Percentiles rank a stretch among this genome's conserved stretches.
These are phyloP conservation scores for Corynespora cassiicola DNA, from an alignment of 2,329 filamentous ascomycete genomes.

Conservation along the genomic window DNA sequence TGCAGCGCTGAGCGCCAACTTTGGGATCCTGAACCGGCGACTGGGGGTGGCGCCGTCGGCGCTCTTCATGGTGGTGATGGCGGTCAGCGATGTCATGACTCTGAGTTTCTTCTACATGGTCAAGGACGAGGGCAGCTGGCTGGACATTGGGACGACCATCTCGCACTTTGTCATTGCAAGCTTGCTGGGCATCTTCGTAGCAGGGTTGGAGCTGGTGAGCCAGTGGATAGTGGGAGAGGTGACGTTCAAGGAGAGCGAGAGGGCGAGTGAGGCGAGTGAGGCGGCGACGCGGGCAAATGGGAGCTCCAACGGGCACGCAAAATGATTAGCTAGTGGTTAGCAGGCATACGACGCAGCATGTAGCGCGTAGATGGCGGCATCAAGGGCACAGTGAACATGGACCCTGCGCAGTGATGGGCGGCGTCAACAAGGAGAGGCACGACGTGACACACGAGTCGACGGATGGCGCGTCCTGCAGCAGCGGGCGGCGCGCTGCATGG, in stretches of 20 bases:
- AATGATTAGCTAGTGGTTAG: neutral
- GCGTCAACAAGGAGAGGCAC: too few relatives aligned
- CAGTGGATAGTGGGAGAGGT: slow-evolving; percentile 83
- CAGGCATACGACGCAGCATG: slow-evolving; percentile 3
- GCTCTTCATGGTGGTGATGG: slow-evolving; percentile 91
- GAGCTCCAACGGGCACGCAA: slow-evolving; percentile 1
- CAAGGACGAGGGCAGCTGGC: slow-evolving; percentile 93
- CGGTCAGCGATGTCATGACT: slow-evolving; percentile 85
- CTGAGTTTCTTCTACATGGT: slow-evolving; percentile 98
- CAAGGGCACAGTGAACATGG: too few relatives aligned
- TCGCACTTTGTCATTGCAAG: slow-evolving; percentile 95
- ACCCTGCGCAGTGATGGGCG: too few relatives aligned
- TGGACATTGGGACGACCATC: slow-evolving; percentile 97
- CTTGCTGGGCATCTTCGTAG: slow-evolving; percentile 87
- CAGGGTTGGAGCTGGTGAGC: slow-evolving; percentile 83
- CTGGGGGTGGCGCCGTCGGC: slow-evolving; percentile 86
- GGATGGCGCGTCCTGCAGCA: slow-evolving; percentile 1
- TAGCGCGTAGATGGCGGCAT: too few relatives aligned
- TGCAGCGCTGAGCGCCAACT: slow-evolving; percentile 86
- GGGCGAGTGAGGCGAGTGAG: slow-evolving; percentile 9
- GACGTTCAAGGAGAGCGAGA: slow-evolving; percentile 58
- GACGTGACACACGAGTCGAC: slow-evolving; percentile 7
- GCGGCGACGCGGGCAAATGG: slow-evolving; percentile 9
- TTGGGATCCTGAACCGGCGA: slow-evolving; percentile 88
- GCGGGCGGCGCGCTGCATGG: slow-evolving; percentile 1